Base-by-base conservation (phyloP, 768 basidiomycete species). In the Leccinum variicolor region DNA sequence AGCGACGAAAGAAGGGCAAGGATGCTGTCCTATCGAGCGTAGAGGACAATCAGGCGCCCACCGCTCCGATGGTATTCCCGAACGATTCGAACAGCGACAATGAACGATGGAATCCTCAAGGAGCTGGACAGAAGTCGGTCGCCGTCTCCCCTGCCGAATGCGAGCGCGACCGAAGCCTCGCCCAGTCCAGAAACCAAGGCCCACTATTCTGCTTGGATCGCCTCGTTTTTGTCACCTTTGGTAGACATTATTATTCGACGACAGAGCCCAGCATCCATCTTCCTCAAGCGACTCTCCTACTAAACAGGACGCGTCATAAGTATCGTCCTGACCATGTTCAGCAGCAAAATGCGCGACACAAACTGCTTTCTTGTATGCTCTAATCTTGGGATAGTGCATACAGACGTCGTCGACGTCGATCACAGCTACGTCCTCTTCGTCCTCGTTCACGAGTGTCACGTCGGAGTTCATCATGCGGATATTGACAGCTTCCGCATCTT, bases 1-100 rank as follows among this genome's bases (percentile, higher is more conserved):
- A 79, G 81, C 85, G 90, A 71, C 80, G 74, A 55, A 76, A 70
- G 53, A 74, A 71, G 55, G 74, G 53, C 6, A 79, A 49, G 72
- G 82, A 63, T 77, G 79, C 64, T 75, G 82, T 68, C 68, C 78
- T 52, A 70, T 78, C 73, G 76, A 72, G 79, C 26, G 49, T 47
- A 34, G 62, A 78, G 47, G 61, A 46, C 28, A 70, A 53, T 21
- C 64, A 54, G 59, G 57, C 15, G 66, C 57, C 14, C 23, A 65
- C 56, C 53, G 46, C 48, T 26, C 5, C 10, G 14, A 60, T 53
- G 39, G 55, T 66, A n/a, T 64, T 59, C 3, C 58, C 60, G 31
- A 64, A 63, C 31, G 66, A 64, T 50, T 57, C 60, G 45, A 47
- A 15, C 13, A 47, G 39, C 9, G 60, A 62, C 28, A 69, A 64